Percentiles rank a stretch among this genome's conserved stretches.
phyloP scores from a whole-genome alignment of 2,329 filamentous ascomycete genomes.

The Neophaeococcomyces mojaviensis region DNA sequence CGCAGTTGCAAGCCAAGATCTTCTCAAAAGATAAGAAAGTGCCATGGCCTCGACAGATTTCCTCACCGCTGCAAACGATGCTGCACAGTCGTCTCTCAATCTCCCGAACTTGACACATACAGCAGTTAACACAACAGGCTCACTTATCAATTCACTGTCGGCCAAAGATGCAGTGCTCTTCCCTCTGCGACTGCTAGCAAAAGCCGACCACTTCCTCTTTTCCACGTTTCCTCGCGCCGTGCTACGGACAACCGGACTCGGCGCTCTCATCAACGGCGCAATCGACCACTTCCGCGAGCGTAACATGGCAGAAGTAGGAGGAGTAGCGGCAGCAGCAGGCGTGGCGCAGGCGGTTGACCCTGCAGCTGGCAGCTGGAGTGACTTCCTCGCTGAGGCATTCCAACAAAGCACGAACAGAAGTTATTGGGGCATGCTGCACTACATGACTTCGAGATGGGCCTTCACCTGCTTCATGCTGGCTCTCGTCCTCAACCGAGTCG shows the following conservation, averaged over 20 bases:
- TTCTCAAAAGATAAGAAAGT: background rate
- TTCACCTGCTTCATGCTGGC: slow-evolving; percentile 79
- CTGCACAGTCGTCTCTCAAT: background rate
- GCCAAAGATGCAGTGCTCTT: slow-evolving; percentile 29
- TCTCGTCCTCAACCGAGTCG: slow-evolving; percentile 79
- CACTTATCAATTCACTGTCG: slow-evolving; percentile 25
- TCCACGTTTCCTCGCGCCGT: slow-evolving; percentile 29
- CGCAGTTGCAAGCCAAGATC: too few species aligned
- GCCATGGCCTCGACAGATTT: slow-evolving; percentile 1
- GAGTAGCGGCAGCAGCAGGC: slow-evolving; percentile 39
- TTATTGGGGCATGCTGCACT: slow-evolving; percentile 79
- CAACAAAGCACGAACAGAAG: slow-evolving; percentile 49
- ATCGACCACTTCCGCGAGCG: slow-evolving; percentile 23
- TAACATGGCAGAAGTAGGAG: slow-evolving; percentile 22
- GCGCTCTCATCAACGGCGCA: slow-evolving; percentile 25
- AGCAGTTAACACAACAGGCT: slow-evolving; percentile 14
- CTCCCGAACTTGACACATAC: slow-evolving; percentile 7
- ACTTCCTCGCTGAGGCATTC: slow-evolving; percentile 38
- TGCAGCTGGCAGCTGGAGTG: slow-evolving; percentile 29
- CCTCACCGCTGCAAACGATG: background rate
- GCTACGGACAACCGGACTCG: slow-evolving; percentile 19
- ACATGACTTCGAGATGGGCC: slow-evolving; percentile 87
- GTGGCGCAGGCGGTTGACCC: slow-evolving; percentile 30
- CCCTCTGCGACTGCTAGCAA: slow-evolving; percentile 32
- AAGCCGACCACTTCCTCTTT: slow-evolving; percentile 31